Evolutionary conservation across 116 monocot genomes (phyloP), one percentile per base, ranked within the genome.

Genomic region (Papilionanthe hybrid): DNA sequence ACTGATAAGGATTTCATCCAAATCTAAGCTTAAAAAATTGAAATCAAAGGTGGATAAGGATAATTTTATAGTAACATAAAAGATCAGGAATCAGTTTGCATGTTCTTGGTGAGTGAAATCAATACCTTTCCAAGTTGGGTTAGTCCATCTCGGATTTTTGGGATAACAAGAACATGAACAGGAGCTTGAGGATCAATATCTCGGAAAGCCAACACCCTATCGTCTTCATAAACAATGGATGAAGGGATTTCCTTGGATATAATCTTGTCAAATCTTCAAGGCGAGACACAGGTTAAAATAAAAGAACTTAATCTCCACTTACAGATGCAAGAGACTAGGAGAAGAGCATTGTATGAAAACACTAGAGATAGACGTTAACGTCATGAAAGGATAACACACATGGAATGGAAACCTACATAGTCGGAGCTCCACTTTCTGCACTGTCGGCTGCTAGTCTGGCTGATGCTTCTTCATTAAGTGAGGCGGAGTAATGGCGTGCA

Each of bases 171-270:
- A 85, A 94, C 86, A 89, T 96, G 96, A 85, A 96, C 92, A 72
- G 94, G 96, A 77, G 96, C 96, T 78, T 93, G 92, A 69, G 93
- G 92, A 78, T 84, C 92, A 58, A 93, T 83, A 83, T 96, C 96
- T 17, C 89, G 85, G 58, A 96, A 96, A 47, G 94, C 94, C 84
- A 93, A 85, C 29, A 96, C 96, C 75, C 89, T 92, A 5, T 93
- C 96, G 86, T 96, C 94, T 83, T 96, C 96, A 83, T 89, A 96
- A 37, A 96, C 86, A 78, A 96, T 81, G 37, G 77, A 88, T 22
- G 94, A 88, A 72, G 96, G 96, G 83, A 96, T 90, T 82, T 93
- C 94, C 82, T 92, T 96, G 23, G 92, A 78, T 72, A 96, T 91
- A 41, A 96, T 96, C 81, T 96, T 96, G 84, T 96, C 96, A 88